These are phyloP conservation scores for Ceratobasidium sp. DNA, from an alignment of 1,284 basidiomycete genomes.

Conservation along the genomic window DNA sequence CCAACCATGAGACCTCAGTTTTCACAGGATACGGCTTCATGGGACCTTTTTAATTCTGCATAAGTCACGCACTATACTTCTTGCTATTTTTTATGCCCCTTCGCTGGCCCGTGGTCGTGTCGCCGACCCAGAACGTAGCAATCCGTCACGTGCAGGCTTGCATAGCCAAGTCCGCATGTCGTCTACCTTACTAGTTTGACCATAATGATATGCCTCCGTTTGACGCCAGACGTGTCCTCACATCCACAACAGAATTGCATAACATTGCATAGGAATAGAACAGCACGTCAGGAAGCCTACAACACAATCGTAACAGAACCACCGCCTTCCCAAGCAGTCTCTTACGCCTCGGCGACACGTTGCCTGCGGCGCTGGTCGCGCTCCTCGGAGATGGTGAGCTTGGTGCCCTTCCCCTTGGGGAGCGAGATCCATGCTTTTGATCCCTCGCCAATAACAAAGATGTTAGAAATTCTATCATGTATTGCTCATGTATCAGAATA, in stretches of 20 bases:
- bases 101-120: too few relatives aligned
- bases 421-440: slow-evolving; percentile 97
- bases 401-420: slow-evolving; percentile 98
- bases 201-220: neutral
- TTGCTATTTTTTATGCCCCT: too few relatives aligned
- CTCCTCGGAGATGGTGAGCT: slow-evolving; percentile 91
- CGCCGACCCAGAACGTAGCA: too few relatives aligned
- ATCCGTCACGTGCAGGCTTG: too few relatives aligned
- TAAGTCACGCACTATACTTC: too few relatives aligned
- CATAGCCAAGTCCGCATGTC: too few relatives aligned
- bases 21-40: too few relatives aligned
- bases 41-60: too few relatives aligned
- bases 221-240: slow-evolving; percentile 3
- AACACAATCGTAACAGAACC: slow-evolving; percentile 36
- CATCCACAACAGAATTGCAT: slow-evolving; percentile 40
- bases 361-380: slow-evolving; percentile 64
- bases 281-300: slow-evolving; percentile 34
- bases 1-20: too few relatives aligned
- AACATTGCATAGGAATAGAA: slow-evolving; percentile 47
- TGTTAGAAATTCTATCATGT: slow-evolving; percentile 85
- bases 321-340: neutral
- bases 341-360: slow-evolving; percentile 46
- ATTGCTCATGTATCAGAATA: slow-evolving; percentile 39
- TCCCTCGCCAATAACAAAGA: slow-evolving; percentile 97
- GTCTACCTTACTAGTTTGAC: neutral